These are phyloP conservation scores for Isabelozyma pseudorhagii DNA, from an alignment of 805 yeast species.

Conservation along the genomic window DNA sequence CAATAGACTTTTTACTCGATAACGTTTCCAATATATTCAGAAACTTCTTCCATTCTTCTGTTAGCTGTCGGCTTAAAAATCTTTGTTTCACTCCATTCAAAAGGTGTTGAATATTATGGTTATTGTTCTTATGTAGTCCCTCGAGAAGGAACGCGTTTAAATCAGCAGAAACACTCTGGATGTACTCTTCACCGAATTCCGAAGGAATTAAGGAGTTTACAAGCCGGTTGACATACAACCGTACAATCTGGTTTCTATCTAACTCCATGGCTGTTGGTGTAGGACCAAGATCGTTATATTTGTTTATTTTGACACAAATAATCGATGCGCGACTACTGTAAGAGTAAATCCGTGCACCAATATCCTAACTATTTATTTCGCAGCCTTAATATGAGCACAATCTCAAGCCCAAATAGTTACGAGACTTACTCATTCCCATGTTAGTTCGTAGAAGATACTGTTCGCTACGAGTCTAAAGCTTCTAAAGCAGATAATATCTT, in stretches of 20 bases:
- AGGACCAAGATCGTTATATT: not conserved
- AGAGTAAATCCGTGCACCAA: not conserved
- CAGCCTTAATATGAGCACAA: no score
- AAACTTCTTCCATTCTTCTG: constrained; percentile 32
- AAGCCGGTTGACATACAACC: constrained; percentile 30
- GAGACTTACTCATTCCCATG: no score
- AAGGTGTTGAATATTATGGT: constrained; percentile 13
- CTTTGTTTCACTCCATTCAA: constrained; percentile 17
- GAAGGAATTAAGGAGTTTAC: constrained; percentile 34
- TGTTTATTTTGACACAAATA: not conserved
- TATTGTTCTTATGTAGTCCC: constrained; percentile 5
- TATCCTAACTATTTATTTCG: no score
- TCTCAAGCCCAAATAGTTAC: no score
- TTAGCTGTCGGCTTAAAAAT: constrained; percentile 23
- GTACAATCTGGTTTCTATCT: constrained; percentile 29
- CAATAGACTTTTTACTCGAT: constrained; percentile 20
- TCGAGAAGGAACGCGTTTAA: constrained; percentile 10
- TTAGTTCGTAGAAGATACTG: no score
- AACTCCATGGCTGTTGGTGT: constrained; percentile 16
- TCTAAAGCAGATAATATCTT: no score
- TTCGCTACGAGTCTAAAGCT: no score
- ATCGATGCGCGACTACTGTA: not conserved
- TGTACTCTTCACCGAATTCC: constrained; percentile 34
- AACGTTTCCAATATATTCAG: constrained; percentile 28
- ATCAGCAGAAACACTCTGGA: constrained; percentile 28